Percentiles rank a stretch among this genome's conserved stretches.
Conservation (phyloP, 805 yeast species). For the Kurtzmaniella cleridarum region DNA sequence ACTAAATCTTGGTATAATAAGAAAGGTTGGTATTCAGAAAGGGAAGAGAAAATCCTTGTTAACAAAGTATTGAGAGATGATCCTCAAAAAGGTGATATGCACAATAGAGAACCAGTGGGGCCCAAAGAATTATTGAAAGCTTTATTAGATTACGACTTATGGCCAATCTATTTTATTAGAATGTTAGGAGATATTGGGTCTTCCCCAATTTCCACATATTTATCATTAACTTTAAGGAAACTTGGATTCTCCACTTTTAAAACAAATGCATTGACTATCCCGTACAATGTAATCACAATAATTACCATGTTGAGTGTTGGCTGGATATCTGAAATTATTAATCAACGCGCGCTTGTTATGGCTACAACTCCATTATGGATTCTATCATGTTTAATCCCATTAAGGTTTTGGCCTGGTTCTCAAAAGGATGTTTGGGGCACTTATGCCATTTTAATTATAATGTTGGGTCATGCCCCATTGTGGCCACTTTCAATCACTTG, state of each 20-base stretch:
- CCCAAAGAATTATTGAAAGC: constrained; percentile 14
- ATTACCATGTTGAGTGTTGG: constrained; percentile 17
- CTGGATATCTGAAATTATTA: constrained; percentile 18
- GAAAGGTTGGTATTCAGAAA: constrained; percentile 34
- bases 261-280: constrained; percentile 48
- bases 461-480: constrained; percentile 42
- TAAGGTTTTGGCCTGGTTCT: constrained; percentile 38
- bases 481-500: constrained; percentile 55
- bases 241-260: constrained; percentile 49
- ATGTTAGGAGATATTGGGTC: constrained; percentile 13
- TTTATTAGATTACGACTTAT: constrained; percentile 20
- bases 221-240: constrained; percentile 7
- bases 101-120: constrained; percentile 21
- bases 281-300: constrained; percentile 30
- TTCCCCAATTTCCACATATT: constrained; percentile 9
- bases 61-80: constrained; percentile 25
- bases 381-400: constrained; percentile 16
- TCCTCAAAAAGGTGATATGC: constrained; percentile 27
- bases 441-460: constrained; percentile 30
- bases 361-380: constrained; percentile 15
- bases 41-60: constrained; percentile 25
- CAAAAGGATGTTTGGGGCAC: constrained; percentile 38
- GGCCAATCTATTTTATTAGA: constrained; percentile 22
- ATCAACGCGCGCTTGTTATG: constrained; percentile 17
- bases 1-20: constrained; percentile 42